These are phyloP conservation scores for Penicillium griseofulvum DNA, from an alignment of 2,329 filamentous ascomycete species.

Conservation along the genomic window DNA sequence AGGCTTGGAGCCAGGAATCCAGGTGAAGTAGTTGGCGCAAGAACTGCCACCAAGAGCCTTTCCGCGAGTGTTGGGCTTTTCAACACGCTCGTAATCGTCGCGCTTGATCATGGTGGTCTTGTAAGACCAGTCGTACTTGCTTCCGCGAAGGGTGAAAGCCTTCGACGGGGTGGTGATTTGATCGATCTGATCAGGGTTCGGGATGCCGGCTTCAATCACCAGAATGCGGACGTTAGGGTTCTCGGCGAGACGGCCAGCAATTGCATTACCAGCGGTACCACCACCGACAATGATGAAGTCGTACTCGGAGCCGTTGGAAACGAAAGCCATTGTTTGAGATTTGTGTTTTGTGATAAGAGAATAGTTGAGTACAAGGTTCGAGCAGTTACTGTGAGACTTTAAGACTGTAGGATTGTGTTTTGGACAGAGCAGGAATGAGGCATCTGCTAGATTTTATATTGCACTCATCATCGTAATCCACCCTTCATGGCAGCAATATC, in stretches of 20 bases:
- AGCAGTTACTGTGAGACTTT: not conserved
- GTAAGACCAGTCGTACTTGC: slow-evolving; percentile 60
- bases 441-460: not conserved
- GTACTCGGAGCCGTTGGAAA: slow-evolving; percentile 10
- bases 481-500: not conserved
- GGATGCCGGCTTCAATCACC: slow-evolving; percentile 26
- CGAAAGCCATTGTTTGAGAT: slow-evolving; percentile 1
- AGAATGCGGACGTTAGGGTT: slow-evolving; percentile 42
- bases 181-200: slow-evolving; percentile 49
- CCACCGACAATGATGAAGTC: slow-evolving; percentile 32
- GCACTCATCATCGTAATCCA: not conserved
- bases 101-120: slow-evolving; percentile 61
- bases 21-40: slow-evolving; percentile 62
- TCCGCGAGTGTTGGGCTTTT: slow-evolving; percentile 62
- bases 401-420: not conserved
- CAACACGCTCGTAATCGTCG: slow-evolving; percentile 57
- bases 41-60: slow-evolving; percentile 60
- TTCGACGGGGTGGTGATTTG: slow-evolving; percentile 56
- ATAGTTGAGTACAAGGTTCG: not conserved
- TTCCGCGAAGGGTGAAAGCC: slow-evolving; percentile 55
- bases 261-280: slow-evolving; percentile 49
- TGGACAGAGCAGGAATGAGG: not conserved
- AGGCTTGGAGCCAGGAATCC: slow-evolving; percentile 56
- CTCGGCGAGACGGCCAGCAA: slow-evolving; percentile 53
- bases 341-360: not conserved